These are phyloP conservation scores for Arachnomyces sp. DNA, from an alignment of 2,329 filamentous ascomycete species.

Conservation along the genomic window DNA sequence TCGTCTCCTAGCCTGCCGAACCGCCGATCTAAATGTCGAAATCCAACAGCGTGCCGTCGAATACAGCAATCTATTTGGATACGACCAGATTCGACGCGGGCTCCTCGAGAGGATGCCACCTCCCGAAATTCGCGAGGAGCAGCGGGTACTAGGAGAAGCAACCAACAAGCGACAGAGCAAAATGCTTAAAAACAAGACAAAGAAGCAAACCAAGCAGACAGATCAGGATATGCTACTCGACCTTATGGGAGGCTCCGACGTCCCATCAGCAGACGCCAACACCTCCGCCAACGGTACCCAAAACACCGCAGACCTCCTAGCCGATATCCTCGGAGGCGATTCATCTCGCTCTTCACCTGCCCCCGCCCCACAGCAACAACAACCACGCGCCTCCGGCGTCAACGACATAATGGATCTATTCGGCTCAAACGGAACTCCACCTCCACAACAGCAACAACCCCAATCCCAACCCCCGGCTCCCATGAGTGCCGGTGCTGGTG, in stretches of 20 bases:
- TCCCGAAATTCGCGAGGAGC: conserved; percentile 93
- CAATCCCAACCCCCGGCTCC: conserved; percentile 34
- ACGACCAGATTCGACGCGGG: conserved; percentile 76
- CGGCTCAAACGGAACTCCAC: conserved; percentile 39
- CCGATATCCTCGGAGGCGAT: conserved; percentile 78
- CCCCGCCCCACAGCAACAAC: conserved; percentile 49
- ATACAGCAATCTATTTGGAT: conserved; percentile 87
- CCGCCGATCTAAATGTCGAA: conserved; percentile 85
- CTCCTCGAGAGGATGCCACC: conserved; percentile 97
- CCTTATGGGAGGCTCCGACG: conserved; percentile 74
- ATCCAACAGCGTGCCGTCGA: conserved; percentile 94
- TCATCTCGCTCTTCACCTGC: conserved; percentile 40
- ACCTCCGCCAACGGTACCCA: conserved; percentile 49
- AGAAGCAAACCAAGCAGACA: conserved; percentile 67
- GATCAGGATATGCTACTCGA: conserved; percentile 89
- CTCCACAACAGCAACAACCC: conserved; percentile 40
- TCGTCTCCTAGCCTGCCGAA: conserved; percentile 65
- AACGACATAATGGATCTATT: conserved; percentile 91
- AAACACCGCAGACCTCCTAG: conserved; percentile 78
- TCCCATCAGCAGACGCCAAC: conserved; percentile 50
- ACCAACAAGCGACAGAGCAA: conserved; percentile 56
- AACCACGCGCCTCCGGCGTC: conserved; percentile 46
- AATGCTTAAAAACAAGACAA: conserved; percentile 62
- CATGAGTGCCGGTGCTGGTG: conserved; percentile 22
- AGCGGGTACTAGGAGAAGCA: conserved; percentile 77